Base-by-base conservation (phyloP, 441 rosid genomes). In the Corymbia calophylla region DNA sequence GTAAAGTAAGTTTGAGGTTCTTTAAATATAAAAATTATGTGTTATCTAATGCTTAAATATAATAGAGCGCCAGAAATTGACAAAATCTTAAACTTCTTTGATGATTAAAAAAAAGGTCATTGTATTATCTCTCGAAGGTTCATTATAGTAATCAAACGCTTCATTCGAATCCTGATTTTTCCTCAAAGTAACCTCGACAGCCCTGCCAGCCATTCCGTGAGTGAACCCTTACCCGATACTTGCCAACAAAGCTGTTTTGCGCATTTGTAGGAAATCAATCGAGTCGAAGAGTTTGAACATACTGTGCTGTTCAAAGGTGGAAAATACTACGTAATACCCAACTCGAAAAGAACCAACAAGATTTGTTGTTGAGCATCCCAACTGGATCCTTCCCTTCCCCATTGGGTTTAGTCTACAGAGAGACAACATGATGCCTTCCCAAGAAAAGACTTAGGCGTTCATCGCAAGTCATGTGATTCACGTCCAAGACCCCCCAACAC, bases 171-270 rank as follows among this genome's bases (percentile, higher is more conserved):
- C 49, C 3, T 5, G 17, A 23, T 6, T 77, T 39, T 39, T 23
- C 84, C 3, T 7, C 9, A 44, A 23, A 44, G 51, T 44, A 77
- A 39, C 17, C n/a, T 23, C 0, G 2, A 29, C 1, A 4, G n/a
- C 29, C 51, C 8, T 39, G 51, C 0, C 5, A 6, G 16, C 8
- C n/a, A 23, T 12, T 2, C 9, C 12, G 0, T 2, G 6, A 39
- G 84, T 23, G 10, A n/a, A 77, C 51, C 9, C 84, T 77, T 13
- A 7, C n/a, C 17, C 18, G 3, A 77, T 44, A 10, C 9, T 6
- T 1, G 84, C 23, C 2, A 9, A 23, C 17, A 9, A 9, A 23
- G n/a, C n/a, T 2, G 5, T 12, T 44, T 23, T 1, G 8, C 9
- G 5, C 18, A 3, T 44, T 44, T 5, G 8, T 23, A 44, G 9